A percentile compares a stretch with the other conserved stretches of the same genome.
phyloP scores from a whole-genome alignment of 768 basidiomycete genomes.

The Dioszegia crocea region DNA sequence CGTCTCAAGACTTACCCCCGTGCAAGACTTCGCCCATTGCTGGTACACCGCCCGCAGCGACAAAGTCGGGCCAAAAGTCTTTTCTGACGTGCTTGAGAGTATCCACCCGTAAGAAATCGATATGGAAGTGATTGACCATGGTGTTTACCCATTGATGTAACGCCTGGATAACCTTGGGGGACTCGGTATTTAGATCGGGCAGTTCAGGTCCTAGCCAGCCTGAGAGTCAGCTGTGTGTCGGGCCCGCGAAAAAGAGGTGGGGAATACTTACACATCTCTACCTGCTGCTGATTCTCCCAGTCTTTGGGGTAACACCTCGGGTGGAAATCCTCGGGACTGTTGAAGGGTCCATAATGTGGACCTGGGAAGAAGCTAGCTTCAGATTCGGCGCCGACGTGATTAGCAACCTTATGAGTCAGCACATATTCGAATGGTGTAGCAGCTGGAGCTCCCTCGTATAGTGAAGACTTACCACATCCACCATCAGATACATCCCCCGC shows the following conservation, averaged over 20 bases:
- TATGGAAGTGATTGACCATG: slow-evolving; percentile 65
- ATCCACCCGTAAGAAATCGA: slow-evolving; percentile 85
- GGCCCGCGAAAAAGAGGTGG: neutral
- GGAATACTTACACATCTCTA: slow-evolving; percentile 58
- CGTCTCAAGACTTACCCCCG: slow-evolving; percentile 29
- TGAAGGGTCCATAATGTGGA: slow-evolving; percentile 30
- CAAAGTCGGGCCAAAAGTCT: slow-evolving; percentile 74
- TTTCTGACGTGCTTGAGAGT: slow-evolving; percentile 40
- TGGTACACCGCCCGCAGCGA: slow-evolving; percentile 69
- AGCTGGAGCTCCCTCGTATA: no score
- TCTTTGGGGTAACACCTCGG: slow-evolving; percentile 65
- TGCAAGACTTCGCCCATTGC: slow-evolving; percentile 74
- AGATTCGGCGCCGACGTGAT: slow-evolving; percentile 70
- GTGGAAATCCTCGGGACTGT: slow-evolving; percentile 59
- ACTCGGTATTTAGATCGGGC: slow-evolving; percentile 73
- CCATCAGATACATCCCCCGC: slow-evolving; percentile 50
- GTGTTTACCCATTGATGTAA: slow-evolving; percentile 67
- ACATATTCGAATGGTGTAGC: neutral
- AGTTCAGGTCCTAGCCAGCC: slow-evolving; percentile 73
- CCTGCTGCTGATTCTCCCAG: slow-evolving; percentile 64
- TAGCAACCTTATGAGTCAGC: slow-evolving; percentile 58
- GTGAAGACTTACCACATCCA: slow-evolving; percentile 42
- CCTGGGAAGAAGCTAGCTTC: slow-evolving; percentile 58
- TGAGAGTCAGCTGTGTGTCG: slow-evolving; percentile 5
- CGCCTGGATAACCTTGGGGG: slow-evolving; percentile 60